Conservation (phyloP, 208 protist genomes). For the Acanthamoeba sp. region DNA sequence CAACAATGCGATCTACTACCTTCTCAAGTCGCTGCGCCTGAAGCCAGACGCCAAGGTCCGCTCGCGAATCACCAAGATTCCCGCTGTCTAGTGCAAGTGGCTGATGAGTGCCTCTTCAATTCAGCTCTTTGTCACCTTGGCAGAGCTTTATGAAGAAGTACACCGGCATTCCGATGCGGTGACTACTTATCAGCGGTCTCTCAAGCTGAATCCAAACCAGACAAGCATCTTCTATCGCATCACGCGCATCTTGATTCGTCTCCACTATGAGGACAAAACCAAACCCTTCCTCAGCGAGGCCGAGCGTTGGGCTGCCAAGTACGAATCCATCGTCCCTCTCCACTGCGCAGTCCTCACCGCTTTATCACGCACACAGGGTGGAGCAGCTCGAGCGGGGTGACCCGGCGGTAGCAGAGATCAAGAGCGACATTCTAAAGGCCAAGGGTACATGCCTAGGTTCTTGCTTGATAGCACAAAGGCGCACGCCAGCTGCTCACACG, state of each 20-base stretch:
- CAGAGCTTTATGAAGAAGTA: not conserved
- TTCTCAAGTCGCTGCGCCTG: not conserved
- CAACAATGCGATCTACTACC: not conserved
- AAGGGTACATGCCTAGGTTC: too few species aligned
- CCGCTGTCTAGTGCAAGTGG: not conserved
- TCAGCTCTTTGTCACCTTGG: not conserved
- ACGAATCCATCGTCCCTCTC: not conserved
- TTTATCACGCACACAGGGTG: not conserved
- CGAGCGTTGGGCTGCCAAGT: not conserved
- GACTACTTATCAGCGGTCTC: not conserved
- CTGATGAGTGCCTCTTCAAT: not conserved
- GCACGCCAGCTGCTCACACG: too few species aligned
- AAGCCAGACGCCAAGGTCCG: constrained; percentile 20
- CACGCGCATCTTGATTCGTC: not conserved
- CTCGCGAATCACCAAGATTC: not conserved
- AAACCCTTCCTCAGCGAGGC: not conserved
- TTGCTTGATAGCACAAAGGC: too few species aligned
- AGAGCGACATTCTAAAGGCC: not conserved
- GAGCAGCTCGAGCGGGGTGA: constrained; percentile 7
- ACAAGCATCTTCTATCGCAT: not conserved
- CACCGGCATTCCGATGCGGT: not conserved
- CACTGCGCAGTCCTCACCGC: not conserved
- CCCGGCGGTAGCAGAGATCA: not conserved
- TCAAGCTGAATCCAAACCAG: constrained; percentile 2
- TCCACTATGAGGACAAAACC: not conserved